phyloP scores from a whole-genome alignment of 2,329 filamentous ascomycete species.

The Aspergillus sp. region DNA sequence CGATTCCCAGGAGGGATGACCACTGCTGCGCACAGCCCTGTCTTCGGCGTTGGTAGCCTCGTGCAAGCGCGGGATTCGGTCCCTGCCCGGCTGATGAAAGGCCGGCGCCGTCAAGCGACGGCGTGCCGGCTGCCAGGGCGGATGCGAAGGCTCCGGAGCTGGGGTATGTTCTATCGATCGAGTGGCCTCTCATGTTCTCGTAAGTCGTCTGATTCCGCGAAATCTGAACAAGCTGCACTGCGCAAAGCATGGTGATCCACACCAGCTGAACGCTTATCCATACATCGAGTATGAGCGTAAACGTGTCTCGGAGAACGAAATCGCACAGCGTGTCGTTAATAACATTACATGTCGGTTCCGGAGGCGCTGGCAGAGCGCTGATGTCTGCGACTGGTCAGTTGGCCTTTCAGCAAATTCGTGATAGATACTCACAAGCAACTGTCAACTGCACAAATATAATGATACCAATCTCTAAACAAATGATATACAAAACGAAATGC shows the following conservation, averaged over 20 bases:
- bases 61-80: conserved; percentile 48
- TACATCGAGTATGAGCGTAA: conserved; percentile 66
- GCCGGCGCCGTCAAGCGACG: conserved; percentile 57
- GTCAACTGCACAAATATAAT: conserved; percentile 60
- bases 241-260: conserved; percentile 95
- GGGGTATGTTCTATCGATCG: conserved; percentile 46
- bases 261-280: conserved; percentile 80
- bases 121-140: conserved; percentile 61
- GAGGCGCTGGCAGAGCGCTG: conserved; percentile 45
- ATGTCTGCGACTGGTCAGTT: conserved; percentile 48
- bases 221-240: conserved; percentile 88
- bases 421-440: conserved; percentile 54
- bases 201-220: conserved; percentile 89
- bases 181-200: conserved; percentile 84
- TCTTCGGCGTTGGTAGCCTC: conserved; percentile 33
- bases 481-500: conserved; percentile 86
- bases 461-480: conserved; percentile 68
- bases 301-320: conserved; percentile 69
- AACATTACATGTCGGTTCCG: conserved; percentile 54
- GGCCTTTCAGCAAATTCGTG: no score
- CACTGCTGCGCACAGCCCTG: conserved; percentile 66
- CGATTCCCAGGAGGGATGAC: conserved; percentile 77
- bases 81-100: conserved; percentile 58
- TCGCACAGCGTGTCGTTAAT: conserved; percentile 67
- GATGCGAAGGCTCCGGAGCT: conserved; percentile 51